Base-by-base conservation (phyloP, 306 rosid species). In the Cucurbita pepo region DNA sequence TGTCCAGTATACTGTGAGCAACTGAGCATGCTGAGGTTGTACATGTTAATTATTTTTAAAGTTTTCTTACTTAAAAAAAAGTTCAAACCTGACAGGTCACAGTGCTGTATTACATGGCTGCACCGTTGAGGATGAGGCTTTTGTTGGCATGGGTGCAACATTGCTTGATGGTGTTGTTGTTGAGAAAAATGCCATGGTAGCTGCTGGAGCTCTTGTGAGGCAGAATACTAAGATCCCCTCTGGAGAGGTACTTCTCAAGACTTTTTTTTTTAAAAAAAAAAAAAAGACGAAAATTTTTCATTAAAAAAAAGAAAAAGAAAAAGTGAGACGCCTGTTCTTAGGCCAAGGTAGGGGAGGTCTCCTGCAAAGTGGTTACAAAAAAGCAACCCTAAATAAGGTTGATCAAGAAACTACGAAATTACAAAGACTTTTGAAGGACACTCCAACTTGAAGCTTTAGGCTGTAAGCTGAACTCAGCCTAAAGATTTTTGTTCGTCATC, bases 51-150 rank as follows among this genome's bases (percentile, higher is more conserved):
- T 34, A 18, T 40, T 2, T 2, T 41, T 65, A 0, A 19, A 41
- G 18, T 6, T 43, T 65, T 63, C 51, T 44, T 65, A 19, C 54
- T 41, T 44, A 19, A 21, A 50, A 50, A n/a, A 0, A 50, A 50
- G 54, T 50, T 50, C 5, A 58, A 71, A 71, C 65, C 44, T 67
- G 47, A 55, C 82, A 93, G 97, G 97, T 77, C 98, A 93, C 55
- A 87, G 94, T 62, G 97, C 96, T 57, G 97, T 93, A 55, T 70
- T 93, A 74, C 97, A 93, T 79, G 97, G 98, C 63, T 93, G 98
- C 70, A 88, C 97, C n/a, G 86, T 93, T 67, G 97, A 93, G 80
- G 98, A 90, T 74, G 98, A 93, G 87, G 96, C 98, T 67, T 93
- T 93, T 85, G 86, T 93, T 30, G 98, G 96, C 53, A 90, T 89